Evolutionary conservation across 2,329 filamentous ascomycete genomes (phyloP), one percentile per base, ranked within the genome.

Genomic region (Ascochyta koolunga): DNA sequence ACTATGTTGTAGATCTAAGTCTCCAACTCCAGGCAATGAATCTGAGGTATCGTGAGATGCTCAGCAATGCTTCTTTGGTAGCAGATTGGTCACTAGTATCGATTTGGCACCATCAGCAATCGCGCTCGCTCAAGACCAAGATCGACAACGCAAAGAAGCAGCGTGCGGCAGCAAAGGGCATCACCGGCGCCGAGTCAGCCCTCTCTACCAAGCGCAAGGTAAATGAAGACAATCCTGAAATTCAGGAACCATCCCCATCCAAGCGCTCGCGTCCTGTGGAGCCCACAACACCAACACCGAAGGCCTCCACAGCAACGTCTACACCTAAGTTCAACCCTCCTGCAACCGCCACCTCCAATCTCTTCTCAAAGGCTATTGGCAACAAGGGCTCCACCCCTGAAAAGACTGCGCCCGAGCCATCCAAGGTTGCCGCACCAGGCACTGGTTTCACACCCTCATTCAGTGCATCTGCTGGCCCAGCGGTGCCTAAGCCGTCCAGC

Each of bases 141-240:
- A 69, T 74, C 10, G 61, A 61, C 5, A 55, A 51, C 11, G 56
- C 62, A 18, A 73, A 64, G 48, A 72, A 73, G 58, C 59, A 70
- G 37, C 65, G 58, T 4, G 70, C 71, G 13, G 42, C 54, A 1
- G 59, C 57, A 5, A 70, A 67, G 39, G 71, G 71, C 1, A 50
- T 73, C 37, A 72, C 70, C 32, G 70, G 71, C 8, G 55, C 61
- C 24, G 71, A 73, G 45, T 70, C 70, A 3, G 56, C 56, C 7
- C 40, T 73, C 21, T 73, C 69, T n/a, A 70, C 64, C 2, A 72
- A 73, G 54, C 70, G 69, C 33, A 72, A 70, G 49, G 60, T 56
- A 9, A 60, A 47, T 15, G 64, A 67, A 7, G 60, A 59, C 5
- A 55, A 37, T 21, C 46, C 32, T 10, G 62, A 63, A 15, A 10